Conservation (phyloP, 176 grass and related monocot genomes). For the Sorghum bicolor region DNA sequence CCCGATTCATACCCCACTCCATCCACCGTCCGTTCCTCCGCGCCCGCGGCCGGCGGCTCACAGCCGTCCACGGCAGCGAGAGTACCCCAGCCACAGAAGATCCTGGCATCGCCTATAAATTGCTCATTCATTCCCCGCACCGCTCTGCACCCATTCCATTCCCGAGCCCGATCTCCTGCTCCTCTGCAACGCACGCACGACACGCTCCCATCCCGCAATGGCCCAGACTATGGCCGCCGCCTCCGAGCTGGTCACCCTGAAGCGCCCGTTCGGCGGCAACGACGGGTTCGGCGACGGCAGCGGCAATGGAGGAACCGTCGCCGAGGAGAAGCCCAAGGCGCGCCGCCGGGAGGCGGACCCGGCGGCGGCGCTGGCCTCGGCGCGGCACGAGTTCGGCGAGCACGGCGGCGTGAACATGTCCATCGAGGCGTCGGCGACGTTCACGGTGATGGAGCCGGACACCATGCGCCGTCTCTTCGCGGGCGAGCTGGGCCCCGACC, state of each 20-base stretch:
- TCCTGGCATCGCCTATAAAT: conserved; percentile 37
- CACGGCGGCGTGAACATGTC: conserved; percentile 99
- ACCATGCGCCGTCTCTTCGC: conserved; percentile 83
- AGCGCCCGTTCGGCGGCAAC: conserved; percentile 43
- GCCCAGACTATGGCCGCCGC: conserved; percentile 37
- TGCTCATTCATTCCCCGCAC: neutral
- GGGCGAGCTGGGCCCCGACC: conserved; percentile 81
- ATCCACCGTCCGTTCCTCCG: conserved; percentile 13
- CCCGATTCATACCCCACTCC: conserved; percentile 30
- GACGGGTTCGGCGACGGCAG: conserved; percentile 15
- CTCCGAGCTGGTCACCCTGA: conserved; percentile 35
- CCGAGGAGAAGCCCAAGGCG: conserved; percentile 20
- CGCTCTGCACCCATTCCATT: neutral
- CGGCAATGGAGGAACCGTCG: neutral
- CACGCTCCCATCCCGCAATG: conserved; percentile 22
- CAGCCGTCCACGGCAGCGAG: neutral
- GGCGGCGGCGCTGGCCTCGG: conserved; percentile 67
- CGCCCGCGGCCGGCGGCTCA: neutral
- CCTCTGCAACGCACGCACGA: neutral
- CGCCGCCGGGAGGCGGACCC: conserved; percentile 55
- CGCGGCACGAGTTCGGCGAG: conserved; percentile 94
- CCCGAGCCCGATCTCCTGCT: neutral
- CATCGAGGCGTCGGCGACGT: conserved; percentile 98
- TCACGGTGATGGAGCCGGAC: conserved; percentile 98
- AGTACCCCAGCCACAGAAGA: neutral